Conservation (phyloP, 2,329 filamentous ascomycete species). For the Leptoxyphium fumago region DNA sequence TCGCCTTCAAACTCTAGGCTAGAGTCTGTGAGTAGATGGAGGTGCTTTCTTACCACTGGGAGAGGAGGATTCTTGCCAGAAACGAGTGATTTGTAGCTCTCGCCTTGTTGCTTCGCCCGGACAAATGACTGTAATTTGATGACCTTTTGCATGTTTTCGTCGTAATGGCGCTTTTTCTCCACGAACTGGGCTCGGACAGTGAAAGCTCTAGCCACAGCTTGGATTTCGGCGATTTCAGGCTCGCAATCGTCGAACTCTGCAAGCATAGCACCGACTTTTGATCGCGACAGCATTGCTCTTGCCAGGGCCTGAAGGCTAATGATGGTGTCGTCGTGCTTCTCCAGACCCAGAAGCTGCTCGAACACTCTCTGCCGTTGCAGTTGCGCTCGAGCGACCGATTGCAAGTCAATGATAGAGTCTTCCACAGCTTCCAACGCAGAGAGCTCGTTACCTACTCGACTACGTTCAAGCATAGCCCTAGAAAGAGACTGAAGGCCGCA, state of each 20-base stretch:
- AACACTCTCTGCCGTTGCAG: constrained; percentile 46
- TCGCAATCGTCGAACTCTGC: constrained; percentile 71
- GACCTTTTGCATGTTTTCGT: constrained; percentile 96
- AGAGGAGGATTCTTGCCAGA: constrained; percentile 94
- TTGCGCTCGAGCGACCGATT: constrained; percentile 53
- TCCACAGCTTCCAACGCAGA: constrained; percentile 44
- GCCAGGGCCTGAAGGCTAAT: constrained; percentile 58
- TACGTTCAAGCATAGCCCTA: constrained; percentile 33
- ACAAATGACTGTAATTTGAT: constrained; percentile 98
- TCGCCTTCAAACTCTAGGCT: constrained; percentile 99
- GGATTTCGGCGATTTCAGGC: constrained; percentile 57
- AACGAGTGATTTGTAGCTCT: constrained; percentile 94
- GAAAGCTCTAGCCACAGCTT: constrained; percentile 58
- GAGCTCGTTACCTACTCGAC: constrained; percentile 29
- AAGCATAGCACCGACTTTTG: constrained; percentile 58
- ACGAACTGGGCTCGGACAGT: constrained; percentile 61
- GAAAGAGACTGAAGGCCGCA: constrained; percentile 37
- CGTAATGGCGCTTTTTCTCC: constrained; percentile 78
- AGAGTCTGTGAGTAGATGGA: constrained; percentile 92
- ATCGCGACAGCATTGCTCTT: constrained; percentile 65
- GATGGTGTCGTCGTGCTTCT: constrained; percentile 52
- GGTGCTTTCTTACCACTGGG: constrained; percentile 93
- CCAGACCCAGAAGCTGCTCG: constrained; percentile 53
- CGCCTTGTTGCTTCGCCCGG: constrained; percentile 83
- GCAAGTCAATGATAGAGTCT: constrained; percentile 44